A percentile compares a stretch with the other conserved stretches of the same genome.
phyloP scores from a whole-genome alignment of 352 stramenopile species.

The Phytophthora palmivora region DNA sequence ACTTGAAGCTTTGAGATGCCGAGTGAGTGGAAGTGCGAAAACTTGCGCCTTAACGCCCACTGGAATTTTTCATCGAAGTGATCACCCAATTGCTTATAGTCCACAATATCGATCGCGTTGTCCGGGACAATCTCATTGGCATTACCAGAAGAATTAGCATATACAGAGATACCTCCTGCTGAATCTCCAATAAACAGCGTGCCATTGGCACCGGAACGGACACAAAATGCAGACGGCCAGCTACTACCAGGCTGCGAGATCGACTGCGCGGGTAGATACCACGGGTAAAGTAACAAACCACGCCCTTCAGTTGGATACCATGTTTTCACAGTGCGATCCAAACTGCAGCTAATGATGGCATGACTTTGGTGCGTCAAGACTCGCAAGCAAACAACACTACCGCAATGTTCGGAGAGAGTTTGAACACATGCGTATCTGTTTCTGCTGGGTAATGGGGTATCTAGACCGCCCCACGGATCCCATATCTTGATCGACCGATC shows the following conservation, averaged over 20 bases:
- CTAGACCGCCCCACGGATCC: conserved; percentile 62
- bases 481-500: conserved; percentile 80
- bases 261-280: conserved; percentile 65
- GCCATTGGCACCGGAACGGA: conserved; percentile 50
- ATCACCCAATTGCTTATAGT: conserved; percentile 18
- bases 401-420: conserved; percentile 63
- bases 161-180: conserved; percentile 65
- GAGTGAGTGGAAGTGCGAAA: conserved; percentile 68
- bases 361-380: conserved; percentile 54
- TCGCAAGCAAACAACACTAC: conserved; percentile 59
- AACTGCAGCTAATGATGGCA: conserved; percentile 71
- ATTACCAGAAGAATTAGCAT: conserved; percentile 30
- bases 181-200: conserved; percentile 75
- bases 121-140: conserved; percentile 1
- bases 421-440: conserved; percentile 55
- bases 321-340: conserved; percentile 73
- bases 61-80: conserved; percentile 36
- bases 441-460: conserved; percentile 46
- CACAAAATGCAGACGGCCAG: conserved; percentile 66
- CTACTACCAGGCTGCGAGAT: conserved; percentile 57
- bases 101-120: conserved; percentile 10
- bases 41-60: conserved; percentile 72
- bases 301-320: conserved; percentile 68
- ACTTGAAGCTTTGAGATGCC: conserved; percentile 62
- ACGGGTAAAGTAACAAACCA: conserved; percentile 71